Base-by-base conservation (phyloP, 495 filamentous ascomycete species). In the Physcia stellaris region DNA sequence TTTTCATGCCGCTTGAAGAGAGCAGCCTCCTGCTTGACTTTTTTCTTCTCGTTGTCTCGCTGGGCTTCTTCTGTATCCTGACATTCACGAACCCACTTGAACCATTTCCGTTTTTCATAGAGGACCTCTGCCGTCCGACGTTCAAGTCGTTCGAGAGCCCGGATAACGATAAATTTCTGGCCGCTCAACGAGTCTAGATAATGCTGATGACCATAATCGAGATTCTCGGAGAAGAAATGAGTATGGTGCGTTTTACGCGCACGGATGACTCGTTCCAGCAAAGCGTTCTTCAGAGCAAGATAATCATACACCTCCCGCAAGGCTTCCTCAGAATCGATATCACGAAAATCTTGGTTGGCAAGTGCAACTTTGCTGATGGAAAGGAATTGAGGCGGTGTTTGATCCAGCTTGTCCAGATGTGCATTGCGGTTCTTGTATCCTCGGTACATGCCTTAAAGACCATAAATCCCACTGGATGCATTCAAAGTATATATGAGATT, bases 171-270 rank as follows among this genome's bases (percentile, higher is more conserved):
- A 17, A 56, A 54, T 19, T 59, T 61, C 7, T 55, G 53, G 29
- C 48, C 60, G 22, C 60, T 60, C 13, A 71, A 56, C 32, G 52
- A 57, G 41, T 65, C 63, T 1, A 73, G 56, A 46, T 61, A 58
- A 58, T 39, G 55, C 53, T 37, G 42, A 36, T 56, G 52, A 18
- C 50, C 56, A 34, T 52, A 57, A 28, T 56, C 52, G 13, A 53
- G 36, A 37, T 59, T 58, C n/a, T 63, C 40, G 4, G 59, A 53
- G 47, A 62, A 72, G 42, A 72, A 72, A 37, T 66, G 66, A 36
- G 54, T 62, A 46, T 70, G 68, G 45, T 73, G 68, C 31, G 69
- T 50, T 44, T 66, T 68, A 13, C 67, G 58, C 3, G 67, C 68
- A 17, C 57, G 48, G 36, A 71, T 67, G 11, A 70, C 70, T 39